Evolutionary conservation across 805 yeast species (phyloP), one percentile per base, ranked within the genome.

Genomic region (Monosporozyma servazzii): DNA sequence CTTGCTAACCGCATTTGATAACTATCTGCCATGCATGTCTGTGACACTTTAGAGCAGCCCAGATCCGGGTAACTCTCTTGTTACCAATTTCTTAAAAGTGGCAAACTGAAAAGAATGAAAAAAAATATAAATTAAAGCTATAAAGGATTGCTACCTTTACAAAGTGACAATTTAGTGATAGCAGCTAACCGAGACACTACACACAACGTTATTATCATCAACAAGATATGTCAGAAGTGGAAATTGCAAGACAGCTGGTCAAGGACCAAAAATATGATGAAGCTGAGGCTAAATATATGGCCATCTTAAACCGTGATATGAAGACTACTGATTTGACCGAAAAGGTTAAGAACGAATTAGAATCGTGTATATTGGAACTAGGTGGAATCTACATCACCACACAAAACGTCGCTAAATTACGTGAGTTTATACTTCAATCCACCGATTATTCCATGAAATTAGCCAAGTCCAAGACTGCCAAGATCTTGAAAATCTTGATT

Each of bases 401-500:
- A 33, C 62, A 71, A 11, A 71, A 81, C 46, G 71, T 75, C 25
- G 73, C 69, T 4, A 77, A 81, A 58, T 75, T 93, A 45, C 71
- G 75, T 17, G 71, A 70, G 40, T 79, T 93, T 61, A 80, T 93
- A 39, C 74, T 80, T 11, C 75, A 79, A 41, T 82, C 95, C 0
- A 79, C 93, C 59, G 72, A 70, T 8, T 78, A 82, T n/a, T 82
- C 89, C 75, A 79, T 83, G 50, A 78, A 79, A 33, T 81, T 87
- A 62, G 96, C 98, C 46, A 93, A 93, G 71, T 86, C 96, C 15
- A 93, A 93, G 69, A 86, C 96, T 8, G 96, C 98, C 20, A 93
- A 91, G 67, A 86, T 91, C 51, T 83, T 91, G 58, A 84, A 84
- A 61, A 76, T 80, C 41, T 75, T 93, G 63, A 82, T 93, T 59